phyloP scores from a whole-genome alignment of 371 early-diverging fungal genomes.

The Parasitella parasitica region DNA sequence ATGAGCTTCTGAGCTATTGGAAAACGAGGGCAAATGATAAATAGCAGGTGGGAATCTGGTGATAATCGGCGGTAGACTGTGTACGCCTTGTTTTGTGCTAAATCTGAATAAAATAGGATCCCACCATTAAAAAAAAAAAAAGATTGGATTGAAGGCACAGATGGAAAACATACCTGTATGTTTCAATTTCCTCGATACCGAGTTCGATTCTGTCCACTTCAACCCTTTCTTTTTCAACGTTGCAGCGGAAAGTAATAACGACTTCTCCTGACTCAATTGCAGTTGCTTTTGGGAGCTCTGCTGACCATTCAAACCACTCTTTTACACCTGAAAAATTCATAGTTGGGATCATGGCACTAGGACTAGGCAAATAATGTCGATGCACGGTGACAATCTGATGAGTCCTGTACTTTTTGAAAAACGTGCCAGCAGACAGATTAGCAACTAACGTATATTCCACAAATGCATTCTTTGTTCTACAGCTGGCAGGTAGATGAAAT shows the following conservation, averaged over 20 bases:
- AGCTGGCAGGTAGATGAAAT: slow-evolving; percentile 35
- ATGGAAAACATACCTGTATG: slow-evolving; percentile 43
- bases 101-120: slow-evolving; percentile 29
- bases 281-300: slow-evolving; percentile 43
- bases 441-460: slow-evolving; percentile 47
- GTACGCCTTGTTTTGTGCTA: slow-evolving; percentile 38
- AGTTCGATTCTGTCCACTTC: slow-evolving; percentile 39
- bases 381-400: slow-evolving; percentile 33
- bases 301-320: slow-evolving; percentile 52
- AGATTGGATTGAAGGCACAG: neutral
- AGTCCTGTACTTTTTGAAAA: slow-evolving; percentile 42
- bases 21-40: slow-evolving; percentile 41
- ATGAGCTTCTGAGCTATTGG: slow-evolving; percentile 40
- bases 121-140: neutral
- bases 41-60: slow-evolving; percentile 32
- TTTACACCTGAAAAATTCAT: slow-evolving; percentile 31
- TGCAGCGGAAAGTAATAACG: slow-evolving; percentile 41
- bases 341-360: slow-evolving; percentile 47
- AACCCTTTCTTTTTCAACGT: slow-evolving; percentile 46
- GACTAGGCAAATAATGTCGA: slow-evolving; percentile 45
- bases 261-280: slow-evolving; percentile 47
- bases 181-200: slow-evolving; percentile 40
- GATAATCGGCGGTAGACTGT: slow-evolving; percentile 37
- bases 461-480: slow-evolving; percentile 35
- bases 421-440: slow-evolving; percentile 43